Evolutionary conservation across 225 moss, liverwort and hornwort species (phyloP).

Genomic region (Lunularia cruciata): DNA sequence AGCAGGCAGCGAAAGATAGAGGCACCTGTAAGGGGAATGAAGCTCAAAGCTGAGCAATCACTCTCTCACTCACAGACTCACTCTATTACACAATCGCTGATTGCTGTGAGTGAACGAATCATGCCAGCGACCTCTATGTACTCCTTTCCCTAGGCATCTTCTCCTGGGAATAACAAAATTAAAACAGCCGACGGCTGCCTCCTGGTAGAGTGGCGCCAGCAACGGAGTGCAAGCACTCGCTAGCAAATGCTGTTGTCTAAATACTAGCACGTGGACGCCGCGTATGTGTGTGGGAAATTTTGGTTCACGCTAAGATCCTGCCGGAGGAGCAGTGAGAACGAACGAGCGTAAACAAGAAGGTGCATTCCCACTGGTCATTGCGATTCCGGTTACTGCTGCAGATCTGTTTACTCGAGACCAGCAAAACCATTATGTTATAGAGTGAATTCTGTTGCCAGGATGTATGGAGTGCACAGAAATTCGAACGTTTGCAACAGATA

Average conservation of each 20-base stretch:
- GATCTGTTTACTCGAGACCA: not conserved
- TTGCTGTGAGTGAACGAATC: slow-evolving; percentile 1
- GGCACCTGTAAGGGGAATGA: slow-evolving; percentile 7
- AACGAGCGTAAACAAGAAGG: slow-evolving; percentile 9
- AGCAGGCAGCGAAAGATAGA: not conserved
- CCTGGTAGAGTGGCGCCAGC: not conserved
- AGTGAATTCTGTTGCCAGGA: not conserved
- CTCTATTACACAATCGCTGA: slow-evolving; percentile 2
- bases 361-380: not conserved
- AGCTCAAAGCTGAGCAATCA: slow-evolving; percentile 16
- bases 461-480: not conserved
- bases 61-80: slow-evolving; percentile 16
- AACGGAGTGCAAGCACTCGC: not conserved
- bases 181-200: slow-evolving; percentile 5
- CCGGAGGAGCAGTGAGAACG: not conserved
- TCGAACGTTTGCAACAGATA: not conserved
- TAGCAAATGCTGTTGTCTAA: not conserved
- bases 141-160: not conserved
- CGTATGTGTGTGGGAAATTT: not conserved
- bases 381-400: not conserved
- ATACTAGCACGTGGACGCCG: slow-evolving; percentile 10
- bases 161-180: not conserved
- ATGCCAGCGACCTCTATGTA: slow-evolving; percentile 4
- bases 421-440: not conserved
- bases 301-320: not conserved